Evolutionary conservation across 164 flowering plant genomes (phyloP), one percentile per base, ranked within the genome.

Genomic region (Echeveria elegans): DNA sequence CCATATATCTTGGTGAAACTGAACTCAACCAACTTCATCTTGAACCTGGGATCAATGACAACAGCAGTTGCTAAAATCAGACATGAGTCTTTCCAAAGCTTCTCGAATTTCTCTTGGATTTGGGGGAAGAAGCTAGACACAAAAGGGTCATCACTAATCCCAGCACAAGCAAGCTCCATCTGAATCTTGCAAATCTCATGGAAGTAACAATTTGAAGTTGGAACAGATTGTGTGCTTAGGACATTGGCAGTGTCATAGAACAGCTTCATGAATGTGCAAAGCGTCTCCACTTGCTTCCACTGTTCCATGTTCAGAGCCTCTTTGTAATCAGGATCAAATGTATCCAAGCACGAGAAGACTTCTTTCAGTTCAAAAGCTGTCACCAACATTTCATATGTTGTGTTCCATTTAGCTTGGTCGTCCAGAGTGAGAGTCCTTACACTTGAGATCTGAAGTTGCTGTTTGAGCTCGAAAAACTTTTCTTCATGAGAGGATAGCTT

Each of bases 131-230:
- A 29, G 14, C 10, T 19, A 31, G 34, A 53, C 12, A 58, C 37
- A 41, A 69, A 69, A 6, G 82, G 79, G 59, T 90, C 96, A 41
- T 83, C 85, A 66, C 77, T 82, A 10, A 68, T 41, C 16, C 79
- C 74, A 16, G 88, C 80, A 69, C 87, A 81, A 31, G 80, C 72
- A 60, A 94, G 76, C 68, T 91, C 96, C 43, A 85, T 66, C 66
- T 86, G 89, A 53, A 88, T 77, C 80, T 86, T 91, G 91, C 96
- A 91, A 5, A 79, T 85, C 75, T 92, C 93, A 24, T 88, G 90
- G 74, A 88, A 88, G 77, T 86, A 83, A 14, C 76, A 74, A 69
- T 86, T 79, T 38, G 94, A 80, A 29, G 96, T 81, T 62, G 86
- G 88, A 66, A 64, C 59, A n/a, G 76, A 62, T 28, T 77, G 21